phyloP scores from a whole-genome alignment of 2,329 filamentous ascomycete species.

The Reticulascus tulasneorum region DNA sequence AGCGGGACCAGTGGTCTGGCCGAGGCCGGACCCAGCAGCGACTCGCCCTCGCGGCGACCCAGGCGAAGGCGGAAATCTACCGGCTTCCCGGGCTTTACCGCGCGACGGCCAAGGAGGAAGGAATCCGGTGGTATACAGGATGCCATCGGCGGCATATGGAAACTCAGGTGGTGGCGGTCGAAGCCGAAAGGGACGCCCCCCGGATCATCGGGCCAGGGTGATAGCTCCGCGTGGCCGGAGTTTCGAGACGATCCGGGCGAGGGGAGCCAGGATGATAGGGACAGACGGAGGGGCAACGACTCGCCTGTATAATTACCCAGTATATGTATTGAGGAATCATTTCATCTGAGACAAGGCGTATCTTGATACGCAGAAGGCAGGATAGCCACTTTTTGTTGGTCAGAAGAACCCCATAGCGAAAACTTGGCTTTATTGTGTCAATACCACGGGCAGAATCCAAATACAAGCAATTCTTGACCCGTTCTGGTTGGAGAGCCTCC shows the following conservation, averaged over 20 bases:
- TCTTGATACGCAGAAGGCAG: too few species aligned
- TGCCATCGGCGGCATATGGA: constrained; percentile 48
- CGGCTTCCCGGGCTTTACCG: constrained; percentile 58
- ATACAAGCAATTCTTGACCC: too few species aligned
- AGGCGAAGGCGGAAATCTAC: constrained; percentile 54
- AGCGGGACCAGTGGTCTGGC: constrained; percentile 21
- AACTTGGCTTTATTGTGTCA: too few species aligned
- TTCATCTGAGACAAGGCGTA: too few species aligned
- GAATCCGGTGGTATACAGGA: constrained; percentile 40
- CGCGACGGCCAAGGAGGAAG: constrained; percentile 40
- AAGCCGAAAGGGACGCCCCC: constrained; percentile 12
- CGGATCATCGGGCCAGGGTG: constrained; percentile 1
- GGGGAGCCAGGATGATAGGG: not conserved
- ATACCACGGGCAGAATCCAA: too few species aligned
- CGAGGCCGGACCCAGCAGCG: constrained; percentile 15
- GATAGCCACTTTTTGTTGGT: too few species aligned
- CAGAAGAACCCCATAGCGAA: too few species aligned
- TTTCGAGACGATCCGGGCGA: constrained; percentile 18
- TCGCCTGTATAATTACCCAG: constrained; percentile 31
- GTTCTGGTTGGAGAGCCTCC: too few species aligned
- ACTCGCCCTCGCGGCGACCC: constrained; percentile 15
- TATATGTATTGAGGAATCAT: too few species aligned
- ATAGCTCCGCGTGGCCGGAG: constrained; percentile 1
- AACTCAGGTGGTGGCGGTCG: constrained; percentile 50
- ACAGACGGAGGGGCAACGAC: constrained; percentile 13